Evolutionary conservation across 805 yeast species (phyloP), one percentile per base, ranked within the genome.

Genomic region (Priceomyces castillae): DNA sequence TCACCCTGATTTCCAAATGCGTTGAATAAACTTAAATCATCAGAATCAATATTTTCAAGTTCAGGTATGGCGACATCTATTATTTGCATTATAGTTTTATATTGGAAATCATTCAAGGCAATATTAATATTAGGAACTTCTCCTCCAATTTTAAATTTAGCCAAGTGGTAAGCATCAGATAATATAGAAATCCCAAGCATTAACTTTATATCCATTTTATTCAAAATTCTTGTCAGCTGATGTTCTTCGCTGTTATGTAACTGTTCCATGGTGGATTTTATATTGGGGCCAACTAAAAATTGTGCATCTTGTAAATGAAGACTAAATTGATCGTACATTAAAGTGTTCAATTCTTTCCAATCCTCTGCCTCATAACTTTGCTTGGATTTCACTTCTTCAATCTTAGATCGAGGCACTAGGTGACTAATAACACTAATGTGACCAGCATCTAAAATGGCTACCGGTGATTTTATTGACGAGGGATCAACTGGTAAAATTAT

Each of bases 361-460:
- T 92, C 97, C 2, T 76, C 80, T 2, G 67, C 73, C 1, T 77
- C 67, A 56, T 83, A 84, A 46, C 65, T 67, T 5, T 73, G 71
- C 56, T 86, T 80, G 19, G 80, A 71, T 56, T 82, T 87, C 37
- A 90, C 78, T 45, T 81, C 82, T 40, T 82, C 81, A 20, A 90
- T 76, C 37, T 78, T 80, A 3, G 77, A 74, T 50, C 80, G 80
- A 37, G 85, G 86, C 3, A 82, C 94, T 33, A 92, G 73, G 53
- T 90, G 94, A 58, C 96, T 87, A 1, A 72, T 65, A 12, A 94
- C 80, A 50, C 89, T 82, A 18, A 95, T 84, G 61, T 92, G 97
- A 57, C 99, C 99, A 6, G 97, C 97, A 72, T 94, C 98, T 42
- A 94, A 73, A 15, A 94, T 80, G 3, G 90, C 87, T 50, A 96